A percentile compares a stretch with the other conserved stretches of the same genome.
These are phyloP conservation scores for rapeseed (Brassica napus) DNA, from an alignment of 345 rosid genomes.

Conservation along the genomic window Da-Ae NC_063445.1:55213501-55214000, in stretches of 20 bases:
- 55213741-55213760: slow-evolving; percentile 43
- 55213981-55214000: slow-evolving; percentile 37
- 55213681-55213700: slow-evolving; percentile 44
- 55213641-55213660: neutral
- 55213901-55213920: slow-evolving; percentile 33
- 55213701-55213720: slow-evolving; percentile 48
- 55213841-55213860: slow-evolving; percentile 71
- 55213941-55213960: slow-evolving; percentile 35
- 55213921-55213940: slow-evolving; percentile 29
- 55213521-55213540: neutral
- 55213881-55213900: slow-evolving; percentile 57
- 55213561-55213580: neutral
- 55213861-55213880: slow-evolving; percentile 60
- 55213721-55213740: slow-evolving; percentile 57
- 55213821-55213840: slow-evolving; percentile 44
- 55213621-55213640: neutral
- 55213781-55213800: slow-evolving; percentile 53
- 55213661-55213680: slow-evolving; percentile 30
- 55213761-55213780: slow-evolving; percentile 55
- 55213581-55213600: neutral
- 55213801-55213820: slow-evolving; percentile 47
- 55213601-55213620: neutral
- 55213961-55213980: slow-evolving; percentile 30
- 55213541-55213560: neutral
- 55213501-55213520: neutral